phyloP scores from a whole-genome alignment of 352 stramenopile genomes.

The Phytophthora hibernalis region DNA sequence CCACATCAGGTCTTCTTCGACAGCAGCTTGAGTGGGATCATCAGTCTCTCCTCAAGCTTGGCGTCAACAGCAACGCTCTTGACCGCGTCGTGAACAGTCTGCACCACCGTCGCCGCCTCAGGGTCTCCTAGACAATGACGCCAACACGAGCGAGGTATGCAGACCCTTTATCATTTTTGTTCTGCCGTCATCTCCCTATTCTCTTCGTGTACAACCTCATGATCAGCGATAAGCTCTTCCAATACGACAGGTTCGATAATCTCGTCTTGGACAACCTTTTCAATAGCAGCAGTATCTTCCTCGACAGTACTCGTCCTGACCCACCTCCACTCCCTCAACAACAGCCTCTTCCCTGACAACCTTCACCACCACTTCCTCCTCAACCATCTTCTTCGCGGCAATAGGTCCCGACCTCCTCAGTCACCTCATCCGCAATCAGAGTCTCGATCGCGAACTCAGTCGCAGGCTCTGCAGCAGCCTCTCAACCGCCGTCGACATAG shows the following conservation, averaged over 20 bases:
- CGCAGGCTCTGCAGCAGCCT: too few species aligned
- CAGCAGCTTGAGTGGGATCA: not conserved
- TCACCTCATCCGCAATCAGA: too few species aligned
- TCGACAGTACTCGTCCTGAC: not conserved
- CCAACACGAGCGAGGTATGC: not conserved
- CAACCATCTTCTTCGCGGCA: too few species aligned
- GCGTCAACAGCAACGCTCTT: slow-evolving; percentile 3
- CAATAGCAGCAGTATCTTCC: not conserved
- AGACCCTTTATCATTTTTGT: not conserved
- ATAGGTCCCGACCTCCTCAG: not conserved
- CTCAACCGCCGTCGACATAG: too few species aligned
- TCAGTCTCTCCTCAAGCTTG: slow-evolving; percentile 1
- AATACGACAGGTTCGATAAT: too few species aligned
- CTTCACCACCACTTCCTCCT: too few species aligned
- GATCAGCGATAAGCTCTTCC: too few species aligned
- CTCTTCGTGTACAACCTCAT: not conserved
- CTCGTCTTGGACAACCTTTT: too few species aligned
- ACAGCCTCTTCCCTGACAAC: not conserved
- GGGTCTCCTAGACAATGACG: not conserved
- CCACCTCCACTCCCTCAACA: not conserved
- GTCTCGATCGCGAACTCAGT: too few species aligned
- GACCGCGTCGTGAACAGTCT: slow-evolving; percentile 15
- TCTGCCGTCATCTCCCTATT: not conserved
- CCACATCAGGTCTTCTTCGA: slow-evolving; percentile 2
- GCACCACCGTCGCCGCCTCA: slow-evolving; percentile 1